phyloP scores from a whole-genome alignment of 176 grass and related monocot genomes.

The Urochloa ruziziensis region DNA sequence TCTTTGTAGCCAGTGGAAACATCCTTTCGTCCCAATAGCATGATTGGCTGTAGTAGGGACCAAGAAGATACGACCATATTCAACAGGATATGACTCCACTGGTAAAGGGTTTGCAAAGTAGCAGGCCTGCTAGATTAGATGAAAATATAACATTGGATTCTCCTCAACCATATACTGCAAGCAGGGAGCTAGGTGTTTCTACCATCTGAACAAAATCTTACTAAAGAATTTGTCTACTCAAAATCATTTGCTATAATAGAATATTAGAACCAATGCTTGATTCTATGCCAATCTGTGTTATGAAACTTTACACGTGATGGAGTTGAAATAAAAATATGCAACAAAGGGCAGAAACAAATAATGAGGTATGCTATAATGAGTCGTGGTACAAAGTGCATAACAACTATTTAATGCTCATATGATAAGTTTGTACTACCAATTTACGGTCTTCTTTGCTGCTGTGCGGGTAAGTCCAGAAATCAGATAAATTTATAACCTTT shows the following conservation, averaged over 20 bases:
- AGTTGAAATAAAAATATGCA: not conserved
- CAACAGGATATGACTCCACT: conserved; percentile 62
- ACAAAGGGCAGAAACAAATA: not conserved
- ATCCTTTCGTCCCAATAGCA: conserved; percentile 45
- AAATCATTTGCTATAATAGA: not conserved
- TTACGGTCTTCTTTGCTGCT: too few species aligned
- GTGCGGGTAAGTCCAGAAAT: too few species aligned
- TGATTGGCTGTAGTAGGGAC: conserved; percentile 35
- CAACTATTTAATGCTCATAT: not conserved
- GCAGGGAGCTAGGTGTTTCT: not conserved
- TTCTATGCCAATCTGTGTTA: not conserved
- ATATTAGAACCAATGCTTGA: not conserved
- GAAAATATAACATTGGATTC: conserved; percentile 11
- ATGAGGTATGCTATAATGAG: not conserved
- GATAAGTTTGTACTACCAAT: conserved; percentile 7
- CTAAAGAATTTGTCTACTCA: not conserved
- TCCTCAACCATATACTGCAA: conserved; percentile 10
- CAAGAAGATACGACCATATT: conserved; percentile 69
- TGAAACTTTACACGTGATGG: not conserved
- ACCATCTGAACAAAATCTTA: not conserved
- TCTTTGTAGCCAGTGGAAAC: conserved; percentile 45
- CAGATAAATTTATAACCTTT: too few species aligned
- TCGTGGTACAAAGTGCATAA: not conserved
- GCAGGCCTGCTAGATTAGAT: too few species aligned
- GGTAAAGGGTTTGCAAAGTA: too few species aligned